Evolutionary conservation across 345 rosid species (phyloP).

Genomic region (Ceriops decandra): DNA sequence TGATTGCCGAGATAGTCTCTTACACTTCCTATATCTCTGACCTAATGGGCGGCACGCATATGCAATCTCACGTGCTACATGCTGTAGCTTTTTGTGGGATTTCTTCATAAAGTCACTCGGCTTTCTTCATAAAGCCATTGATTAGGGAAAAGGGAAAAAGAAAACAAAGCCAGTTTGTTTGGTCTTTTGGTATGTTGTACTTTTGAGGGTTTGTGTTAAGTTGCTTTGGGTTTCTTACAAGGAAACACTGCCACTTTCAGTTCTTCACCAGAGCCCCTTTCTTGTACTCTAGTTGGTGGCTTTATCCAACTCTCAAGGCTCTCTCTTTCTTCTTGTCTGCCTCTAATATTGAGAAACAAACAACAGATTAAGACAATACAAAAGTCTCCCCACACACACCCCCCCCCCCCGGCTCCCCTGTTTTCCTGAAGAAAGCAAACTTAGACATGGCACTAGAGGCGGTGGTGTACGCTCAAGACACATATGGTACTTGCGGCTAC

Average conservation of each 20-base stretch:
- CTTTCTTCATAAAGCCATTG: constrained; percentile 8
- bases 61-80: constrained; percentile 50
- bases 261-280: background rate
- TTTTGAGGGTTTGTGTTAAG: constrained; percentile 2
- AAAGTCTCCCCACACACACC: too few species aligned
- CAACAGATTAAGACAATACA: background rate
- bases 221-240: constrained; percentile 8
- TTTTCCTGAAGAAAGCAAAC: background rate
- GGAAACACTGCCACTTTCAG: constrained; percentile 7
- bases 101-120: constrained; percentile 21
- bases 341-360: constrained; percentile 1
- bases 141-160: background rate
- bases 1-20: constrained; percentile 29
- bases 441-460: constrained; percentile 58
- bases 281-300: constrained; percentile 15
- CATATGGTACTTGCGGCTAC: constrained; percentile 33
- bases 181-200: constrained; percentile 26
- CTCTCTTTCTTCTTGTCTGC: constrained; percentile 18
- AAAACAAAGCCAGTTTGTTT: constrained; percentile 27
- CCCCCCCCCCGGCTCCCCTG: background rate
- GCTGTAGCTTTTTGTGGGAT: constrained; percentile 28
- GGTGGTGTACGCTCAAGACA: constrained; percentile 59
- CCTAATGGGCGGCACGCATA: constrained; percentile 10
- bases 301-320: background rate
- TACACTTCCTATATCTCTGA: constrained; percentile 10